Conservation (phyloP, 1,139 yeast species). For the Saccharomyces hybrid region DNA sequence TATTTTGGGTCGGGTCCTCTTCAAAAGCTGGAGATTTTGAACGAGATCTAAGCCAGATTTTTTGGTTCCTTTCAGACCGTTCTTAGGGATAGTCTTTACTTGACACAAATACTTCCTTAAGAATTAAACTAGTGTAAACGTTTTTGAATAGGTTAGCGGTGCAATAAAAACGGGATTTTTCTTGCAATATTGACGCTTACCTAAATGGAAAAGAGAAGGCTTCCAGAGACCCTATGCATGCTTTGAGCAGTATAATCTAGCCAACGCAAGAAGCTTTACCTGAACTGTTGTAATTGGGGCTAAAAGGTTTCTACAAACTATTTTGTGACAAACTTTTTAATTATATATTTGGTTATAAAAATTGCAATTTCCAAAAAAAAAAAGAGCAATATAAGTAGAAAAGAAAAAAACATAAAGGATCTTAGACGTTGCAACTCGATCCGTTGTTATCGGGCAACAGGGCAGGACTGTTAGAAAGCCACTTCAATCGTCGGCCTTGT, state of each 20-base stretch:
- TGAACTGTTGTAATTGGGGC: neutral
- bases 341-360: neutral
- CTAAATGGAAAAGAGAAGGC: neutral
- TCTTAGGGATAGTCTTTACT: neutral
- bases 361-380: too few species aligned
- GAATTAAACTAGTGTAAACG: neutral
- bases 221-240: neutral
- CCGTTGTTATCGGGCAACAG: too few species aligned
- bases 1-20: neutral
- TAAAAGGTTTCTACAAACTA: neutral
- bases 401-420: neutral
- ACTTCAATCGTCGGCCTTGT: neutral
- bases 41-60: neutral
- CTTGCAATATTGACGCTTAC: neutral
- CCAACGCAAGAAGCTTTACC: neutral
- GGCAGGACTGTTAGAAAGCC: neutral
- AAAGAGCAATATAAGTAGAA: neutral
- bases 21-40: neutral
- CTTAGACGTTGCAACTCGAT: too few species aligned
- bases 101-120: neutral
- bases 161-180: neutral
- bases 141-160: neutral
- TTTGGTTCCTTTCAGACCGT: neutral
- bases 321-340: neutral
- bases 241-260: neutral